Evolutionary conservation across 257 asterid genomes (phyloP).

Genomic region (Solanum virginianum): DNA sequence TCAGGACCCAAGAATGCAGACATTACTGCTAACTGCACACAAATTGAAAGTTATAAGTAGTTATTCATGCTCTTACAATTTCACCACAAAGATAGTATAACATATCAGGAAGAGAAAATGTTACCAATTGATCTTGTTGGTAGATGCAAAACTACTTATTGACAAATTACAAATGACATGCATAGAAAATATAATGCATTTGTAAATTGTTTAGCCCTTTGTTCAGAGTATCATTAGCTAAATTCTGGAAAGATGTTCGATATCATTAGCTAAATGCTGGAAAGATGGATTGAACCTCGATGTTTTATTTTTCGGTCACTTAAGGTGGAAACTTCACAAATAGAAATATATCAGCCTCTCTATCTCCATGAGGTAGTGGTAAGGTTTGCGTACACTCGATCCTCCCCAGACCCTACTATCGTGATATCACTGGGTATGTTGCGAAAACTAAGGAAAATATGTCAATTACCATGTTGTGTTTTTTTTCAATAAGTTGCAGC

Average conservation of each 20-base stretch:
- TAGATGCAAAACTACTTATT: neutral
- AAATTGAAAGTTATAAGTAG: neutral
- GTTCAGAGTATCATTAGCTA: neutral
- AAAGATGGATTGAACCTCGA: neutral
- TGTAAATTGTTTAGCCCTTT: neutral
- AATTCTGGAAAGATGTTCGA: neutral
- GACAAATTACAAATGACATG: neutral
- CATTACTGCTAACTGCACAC: slow-evolving; percentile 77
- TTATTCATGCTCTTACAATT: neutral
- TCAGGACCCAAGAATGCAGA: slow-evolving; percentile 92
- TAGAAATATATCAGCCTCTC: neutral
- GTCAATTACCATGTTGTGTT: neutral
- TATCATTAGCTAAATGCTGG: neutral
- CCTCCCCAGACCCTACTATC: no score
- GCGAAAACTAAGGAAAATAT: neutral
- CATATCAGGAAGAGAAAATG: neutral
- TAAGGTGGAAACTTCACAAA: neutral
- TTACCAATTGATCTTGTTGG: neutral
- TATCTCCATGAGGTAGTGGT: no score
- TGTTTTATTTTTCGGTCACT: neutral
- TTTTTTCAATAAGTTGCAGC: neutral
- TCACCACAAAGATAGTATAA: neutral
- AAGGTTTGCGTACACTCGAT: no score
- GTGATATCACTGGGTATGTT: no score
- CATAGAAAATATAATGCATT: neutral